Base-by-base conservation (phyloP, 2,329 filamentous ascomycete genomes). In the Raffaelea deltoideospora region DNA sequence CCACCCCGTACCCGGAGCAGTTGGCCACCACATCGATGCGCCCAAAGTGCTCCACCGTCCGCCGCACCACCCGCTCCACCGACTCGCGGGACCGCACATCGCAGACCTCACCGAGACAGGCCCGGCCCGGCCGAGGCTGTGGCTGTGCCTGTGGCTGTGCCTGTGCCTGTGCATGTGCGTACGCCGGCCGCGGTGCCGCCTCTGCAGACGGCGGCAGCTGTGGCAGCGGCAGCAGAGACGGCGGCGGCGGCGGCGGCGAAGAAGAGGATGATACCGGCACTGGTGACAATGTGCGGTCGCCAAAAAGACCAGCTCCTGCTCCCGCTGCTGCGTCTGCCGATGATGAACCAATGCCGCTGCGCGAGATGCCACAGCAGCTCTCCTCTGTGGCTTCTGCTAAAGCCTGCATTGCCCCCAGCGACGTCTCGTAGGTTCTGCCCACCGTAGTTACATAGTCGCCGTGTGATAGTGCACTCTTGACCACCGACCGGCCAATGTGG, bases 1-100 rank as follows among this genome's bases (percentile, higher is more conserved):
- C 93, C 37, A 98, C 86, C 37, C 87, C 88, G 58, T 94, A 95
- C 14, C 88, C 88, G 11, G 85, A 87, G 59, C 86, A 94, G 57
- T 94, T 96, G 48, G 80, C 87, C 40, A 96, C 79, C 35, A 94
- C 73, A 53, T 96, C 88, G 45, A 95, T 71, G 41, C 75, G 76
- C 0, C 82, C 81, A 60, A 90, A 96, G 41, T 72, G 74, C 26
- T 70, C 63, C 32, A 93, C 69, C 6, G 80, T 77, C 41, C 63
- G 67, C 47, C 80, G 68, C 35, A 94, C 71, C 2, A 81, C 82
- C 22, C 67, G 63, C 24, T 69, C 64, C 6, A 96, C 84, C 1
- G 84, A 92, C 39, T 81, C 73, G 24, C 80, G 72, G 2, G 82
- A 76, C 31, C 90, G 74, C 5, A 98, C 85, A 53, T 98, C 90